Conservation (phyloP, 2,329 filamentous ascomycete genomes). For the Beauveria medogensis region DNA sequence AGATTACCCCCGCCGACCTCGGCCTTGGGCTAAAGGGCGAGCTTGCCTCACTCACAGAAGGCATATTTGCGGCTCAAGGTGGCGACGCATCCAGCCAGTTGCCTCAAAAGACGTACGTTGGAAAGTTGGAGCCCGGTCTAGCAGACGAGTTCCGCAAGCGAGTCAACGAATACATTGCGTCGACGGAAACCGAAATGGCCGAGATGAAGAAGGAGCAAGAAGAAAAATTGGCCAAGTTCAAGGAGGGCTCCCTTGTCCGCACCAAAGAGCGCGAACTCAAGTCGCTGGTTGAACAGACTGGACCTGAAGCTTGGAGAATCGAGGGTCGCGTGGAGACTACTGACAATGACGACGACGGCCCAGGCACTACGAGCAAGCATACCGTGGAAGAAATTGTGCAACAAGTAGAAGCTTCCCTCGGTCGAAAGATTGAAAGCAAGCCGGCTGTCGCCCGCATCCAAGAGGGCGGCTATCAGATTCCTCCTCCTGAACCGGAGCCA, state of each 20-base stretch:
- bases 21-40: conserved; percentile 80
- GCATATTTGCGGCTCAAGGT: conserved; percentile 65
- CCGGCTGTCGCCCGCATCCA: conserved; percentile 63
- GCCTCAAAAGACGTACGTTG: conserved; percentile 51
- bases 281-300: conserved; percentile 51
- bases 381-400: conserved; percentile 65
- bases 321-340: conserved; percentile 47
- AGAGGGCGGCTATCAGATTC: conserved; percentile 67
- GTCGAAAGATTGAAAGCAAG: conserved; percentile 56
- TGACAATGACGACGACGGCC: conserved; percentile 37
- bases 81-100: conserved; percentile 37
- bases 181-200: conserved; percentile 74
- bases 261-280: conserved; percentile 71
- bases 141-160: conserved; percentile 78
- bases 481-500: conserved; percentile 36
- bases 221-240: conserved; percentile 65
- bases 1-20: conserved; percentile 81
- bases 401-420: conserved; percentile 64
- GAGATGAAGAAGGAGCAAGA: conserved; percentile 75
- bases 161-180: conserved; percentile 61
- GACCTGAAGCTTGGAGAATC: conserved; percentile 54
- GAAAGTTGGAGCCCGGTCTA: conserved; percentile 62
- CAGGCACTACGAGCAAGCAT: conserved; percentile 37
- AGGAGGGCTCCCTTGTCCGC: conserved; percentile 60
- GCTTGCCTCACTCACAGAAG: conserved; percentile 71